Base-by-base conservation (phyloP, 2,329 filamentous ascomycete genomes). In the Neonectria magnoliae region DNA sequence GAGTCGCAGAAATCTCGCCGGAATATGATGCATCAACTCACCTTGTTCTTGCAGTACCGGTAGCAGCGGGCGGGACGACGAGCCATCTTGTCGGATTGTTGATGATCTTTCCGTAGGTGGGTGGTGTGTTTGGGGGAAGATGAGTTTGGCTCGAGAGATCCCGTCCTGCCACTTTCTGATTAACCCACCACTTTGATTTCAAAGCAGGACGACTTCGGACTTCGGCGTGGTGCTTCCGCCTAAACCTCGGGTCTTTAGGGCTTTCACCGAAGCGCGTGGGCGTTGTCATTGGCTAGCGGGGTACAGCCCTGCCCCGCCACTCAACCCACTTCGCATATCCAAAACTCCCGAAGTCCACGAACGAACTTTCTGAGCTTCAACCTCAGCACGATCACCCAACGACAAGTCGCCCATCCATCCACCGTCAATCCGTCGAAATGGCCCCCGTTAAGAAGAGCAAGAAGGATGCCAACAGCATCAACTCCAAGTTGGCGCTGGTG, bases 31-130 rank as follows among this genome's bases (percentile, higher is more conserved):
- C 56, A 56, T 47, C 54, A 71, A 84, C 91, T 86, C 83, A 97
- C 94, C 94, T 98, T 98, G 92, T 98, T 99, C 93, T 99, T 99
- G 94, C 96, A 99, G 93, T 99, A 99, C 82, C 96, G 92, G 91
- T 97, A 99, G 89, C 96, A 99, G 89, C 96, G 93, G 82, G 96
- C 96, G 82, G 96, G 96, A 92, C 96, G 94, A 86, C 96, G 94
- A 82, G 96, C 96, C 96, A 99, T 99, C 88, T 91, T 94, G 91
- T 91, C 89, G 85, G 87, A 86, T 85, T 88, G 85, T 79, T 75
- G 75, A 68, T 75, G 74, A 77, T 75, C 77, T 77, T 71, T 77
- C 79, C 75, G 67, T 69, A 60, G 70, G 68, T 76, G 73, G 76
- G 72, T 81, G 78, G 71, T 78, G 76, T 77, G 77, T 76, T 76